Percentiles rank a stretch among this genome's conserved stretches.
phyloP scores from a whole-genome alignment of 2,329 filamentous ascomycete species.

The Arthrinium phaeospermum region DNA sequence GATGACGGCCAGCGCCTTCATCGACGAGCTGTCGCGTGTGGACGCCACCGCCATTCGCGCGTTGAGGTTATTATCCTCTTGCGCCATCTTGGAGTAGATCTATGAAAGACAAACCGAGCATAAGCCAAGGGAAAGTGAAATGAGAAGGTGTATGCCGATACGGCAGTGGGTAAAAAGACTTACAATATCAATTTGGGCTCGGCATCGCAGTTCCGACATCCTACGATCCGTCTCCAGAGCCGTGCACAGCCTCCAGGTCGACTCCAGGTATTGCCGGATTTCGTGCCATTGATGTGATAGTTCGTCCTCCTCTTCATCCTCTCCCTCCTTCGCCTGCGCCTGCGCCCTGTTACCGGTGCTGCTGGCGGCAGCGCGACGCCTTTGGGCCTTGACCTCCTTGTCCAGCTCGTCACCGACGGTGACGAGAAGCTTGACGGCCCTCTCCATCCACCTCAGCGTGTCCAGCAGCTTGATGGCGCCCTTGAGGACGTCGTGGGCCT shows the following conservation, averaged over 20 bases:
- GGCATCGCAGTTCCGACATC: slow-evolving; percentile 53
- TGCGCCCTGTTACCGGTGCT: slow-evolving; percentile 19
- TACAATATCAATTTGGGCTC: slow-evolving; percentile 53
- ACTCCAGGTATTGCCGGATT: slow-evolving; percentile 53
- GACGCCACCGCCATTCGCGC: slow-evolving; percentile 76
- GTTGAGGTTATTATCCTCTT: slow-evolving; percentile 56
- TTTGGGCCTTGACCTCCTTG: slow-evolving; percentile 35
- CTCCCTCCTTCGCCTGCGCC: slow-evolving; percentile 20
- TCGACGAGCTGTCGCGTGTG: slow-evolving; percentile 61
- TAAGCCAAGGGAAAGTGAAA: not conserved
- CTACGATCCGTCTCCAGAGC: slow-evolving; percentile 52
- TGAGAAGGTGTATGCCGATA: too few relatives aligned
- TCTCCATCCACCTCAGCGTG: slow-evolving; percentile 54
- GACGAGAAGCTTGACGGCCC: slow-evolving; percentile 50
- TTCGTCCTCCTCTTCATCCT: slow-evolving; percentile 34
- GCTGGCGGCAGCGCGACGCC: slow-evolving; percentile 22
- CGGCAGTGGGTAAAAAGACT: slow-evolving; percentile 26
- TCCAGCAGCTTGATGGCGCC: slow-evolving; percentile 52
- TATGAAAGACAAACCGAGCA: slow-evolving; percentile 22
- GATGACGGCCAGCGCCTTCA: slow-evolving; percentile 55
- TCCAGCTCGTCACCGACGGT: slow-evolving; percentile 50
- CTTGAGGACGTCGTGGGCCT: slow-evolving; percentile 52
- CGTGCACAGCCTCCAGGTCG: slow-evolving; percentile 48
- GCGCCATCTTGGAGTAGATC: slow-evolving; percentile 56
- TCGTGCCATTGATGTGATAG: slow-evolving; percentile 51